phyloP scores from a whole-genome alignment of 2,329 filamentous ascomycete genomes.

The Fusarium papillatum region DNA sequence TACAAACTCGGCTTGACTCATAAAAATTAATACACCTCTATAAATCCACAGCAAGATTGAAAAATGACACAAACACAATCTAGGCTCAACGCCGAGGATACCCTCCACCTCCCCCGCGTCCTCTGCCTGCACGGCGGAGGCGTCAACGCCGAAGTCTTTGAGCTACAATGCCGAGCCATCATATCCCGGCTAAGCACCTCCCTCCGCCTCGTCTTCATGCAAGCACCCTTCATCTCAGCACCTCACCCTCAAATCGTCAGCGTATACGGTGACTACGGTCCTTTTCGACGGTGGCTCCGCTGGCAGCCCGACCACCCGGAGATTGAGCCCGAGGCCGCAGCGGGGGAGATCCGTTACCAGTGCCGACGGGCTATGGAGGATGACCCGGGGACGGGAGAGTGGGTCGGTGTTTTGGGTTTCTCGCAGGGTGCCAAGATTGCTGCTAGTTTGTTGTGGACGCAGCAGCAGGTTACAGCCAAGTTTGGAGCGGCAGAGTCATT shows the following conservation, averaged over 20 bases:
- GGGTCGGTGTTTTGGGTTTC: conserved; percentile 74
- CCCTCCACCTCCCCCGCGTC: conserved; percentile 69
- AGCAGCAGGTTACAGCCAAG: conserved; percentile 67
- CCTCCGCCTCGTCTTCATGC: conserved; percentile 81
- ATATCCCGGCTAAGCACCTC: conserved; percentile 60
- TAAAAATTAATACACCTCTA: not conserved
- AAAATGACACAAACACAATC: conserved; percentile 37
- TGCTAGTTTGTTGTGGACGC: conserved; percentile 69
- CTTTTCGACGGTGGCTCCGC: conserved; percentile 74
- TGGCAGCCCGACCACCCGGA: conserved; percentile 71
- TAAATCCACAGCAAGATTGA: not conserved
- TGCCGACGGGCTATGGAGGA: conserved; percentile 62
- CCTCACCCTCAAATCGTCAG: conserved; percentile 73
- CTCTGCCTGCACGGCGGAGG: conserved; percentile 88
- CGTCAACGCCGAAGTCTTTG: conserved; percentile 79
- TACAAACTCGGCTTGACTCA: conserved; percentile 2
- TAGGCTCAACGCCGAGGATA: conserved; percentile 10
- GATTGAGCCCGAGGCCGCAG: conserved; percentile 60
- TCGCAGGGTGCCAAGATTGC: conserved; percentile 76
- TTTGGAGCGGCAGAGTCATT: conserved; percentile 41
- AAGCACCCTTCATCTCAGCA: conserved; percentile 75
- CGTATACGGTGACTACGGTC: conserved; percentile 76
- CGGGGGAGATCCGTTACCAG: conserved; percentile 55
- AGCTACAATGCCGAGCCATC: conserved; percentile 73
- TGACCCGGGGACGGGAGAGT: conserved; percentile 68